Evolutionary conservation across 1,139 yeast species (phyloP), one percentile per base, ranked within the genome.

Genomic region (Candida sojae): DNA sequence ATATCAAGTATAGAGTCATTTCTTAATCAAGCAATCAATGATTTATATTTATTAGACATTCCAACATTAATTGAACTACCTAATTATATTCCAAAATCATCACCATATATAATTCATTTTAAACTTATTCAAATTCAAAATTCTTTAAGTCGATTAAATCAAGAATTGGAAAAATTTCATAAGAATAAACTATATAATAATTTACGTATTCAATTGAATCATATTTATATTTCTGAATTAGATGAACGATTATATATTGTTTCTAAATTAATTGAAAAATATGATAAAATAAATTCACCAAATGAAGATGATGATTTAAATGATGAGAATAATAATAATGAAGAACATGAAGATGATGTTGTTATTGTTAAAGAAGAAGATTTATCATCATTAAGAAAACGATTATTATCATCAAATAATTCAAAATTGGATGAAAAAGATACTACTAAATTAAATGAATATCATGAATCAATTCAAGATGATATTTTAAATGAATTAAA

Each of bases 381-480:
- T 43, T 52, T 68, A 42, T 41, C 54, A 5, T 56, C 62, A 3
- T 57, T 70, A 39, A 52, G 73, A 10, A 57, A 61, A 41, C 52
- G 74, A 40, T 56, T 70, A 30, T 57, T 69, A 10, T 55, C 71
- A 0, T 42, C 56, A 21, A 44, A 12, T 8, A 37, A 12, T 17
- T 36, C 23, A 10, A 34, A 43, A 21, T 42, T 47, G 11, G 46
- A 55, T 25, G 46, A 42, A 6, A 34, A 45, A 21, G 48, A 51
- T 31, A 36, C 49, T n/a, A 44, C 39, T 12, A 48, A 51, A 44
- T 35, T 58, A 2, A 73, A 73, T 53, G 65, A 67, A 11, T 72
- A 73, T 57, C 79, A 75, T 52, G 79, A 75, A 48, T 66, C 71
- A 3, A 55, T 75, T n/a, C 80, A 75, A 53, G 70, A 70, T 43